Evolutionary conservation across 177 flowering plant genomes (phyloP).

Genomic region (Vitis hybrid): DNA sequence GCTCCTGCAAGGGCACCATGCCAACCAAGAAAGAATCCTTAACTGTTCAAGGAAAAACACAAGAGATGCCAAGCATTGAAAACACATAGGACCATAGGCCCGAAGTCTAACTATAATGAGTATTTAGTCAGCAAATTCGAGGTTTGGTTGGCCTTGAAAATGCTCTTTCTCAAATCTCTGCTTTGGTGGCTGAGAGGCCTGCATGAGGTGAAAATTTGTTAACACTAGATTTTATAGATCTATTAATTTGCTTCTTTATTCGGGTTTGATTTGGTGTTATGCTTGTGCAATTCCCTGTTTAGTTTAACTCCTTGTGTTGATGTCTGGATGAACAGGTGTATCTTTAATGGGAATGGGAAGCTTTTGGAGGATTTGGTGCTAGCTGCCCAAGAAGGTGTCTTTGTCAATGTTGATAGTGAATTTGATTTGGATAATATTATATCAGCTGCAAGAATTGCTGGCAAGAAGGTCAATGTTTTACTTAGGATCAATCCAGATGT

Average conservation of each 20-base stretch:
- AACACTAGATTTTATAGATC: no score
- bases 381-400: slow-evolving; percentile 91
- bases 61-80: no score
- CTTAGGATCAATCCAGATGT: slow-evolving; percentile 98
- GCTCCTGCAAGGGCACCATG: no score
- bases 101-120: no score
- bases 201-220: neutral
- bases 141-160: no score
- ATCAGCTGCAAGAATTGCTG: slow-evolving; percentile 73
- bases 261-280: neutral
- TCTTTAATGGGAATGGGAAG: slow-evolving; percentile 97
- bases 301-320: neutral
- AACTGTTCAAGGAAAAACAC: no score
- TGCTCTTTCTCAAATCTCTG: no score
- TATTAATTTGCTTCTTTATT: neutral
- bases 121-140: no score
- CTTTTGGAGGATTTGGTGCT: slow-evolving; percentile 85
- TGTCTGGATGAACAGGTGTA: slow-evolving; percentile 49
- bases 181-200: neutral
- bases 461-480: slow-evolving; percentile 76
- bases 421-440: slow-evolving; percentile 95
- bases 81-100: no score
- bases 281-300: neutral
- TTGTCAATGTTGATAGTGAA: slow-evolving; percentile 93
- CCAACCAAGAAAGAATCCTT: no score